Evolutionary conservation across 1,284 basidiomycete genomes (phyloP), one percentile per base, ranked within the genome.

Genomic region (Takashimella koratensis): DNA sequence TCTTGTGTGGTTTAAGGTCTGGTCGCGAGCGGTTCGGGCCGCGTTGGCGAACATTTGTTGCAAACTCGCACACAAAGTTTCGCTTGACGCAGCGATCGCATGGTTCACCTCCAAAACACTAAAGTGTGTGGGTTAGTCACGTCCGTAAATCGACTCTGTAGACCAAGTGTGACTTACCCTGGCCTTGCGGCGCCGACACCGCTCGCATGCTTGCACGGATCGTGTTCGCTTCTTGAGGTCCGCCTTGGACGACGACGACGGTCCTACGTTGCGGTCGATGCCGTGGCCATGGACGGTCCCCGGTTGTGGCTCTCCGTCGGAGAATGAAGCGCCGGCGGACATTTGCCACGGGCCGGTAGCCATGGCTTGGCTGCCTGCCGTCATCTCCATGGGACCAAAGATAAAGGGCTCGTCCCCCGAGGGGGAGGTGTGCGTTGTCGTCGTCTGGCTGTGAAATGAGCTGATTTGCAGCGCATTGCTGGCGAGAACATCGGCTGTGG

Each of bases 121-220:
- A 43, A 8, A 20, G 16, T 16, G 16, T 36, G 8, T 36, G n/a
- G n/a, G 30, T 36, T 36, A 36, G 16, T 36, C 10, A 36, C 30
- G 30, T n/a, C n/a, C n/a, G n/a, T n/a, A n/a, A n/a, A n/a, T n/a
- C n/a, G n/a, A n/a, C n/a, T n/a, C n/a, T n/a, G n/a, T n/a, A n/a
- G n/a, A n/a, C 6, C 13, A 45, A 8, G 30, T 36, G 30, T 10
- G 26, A 65, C 63, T 65, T 54, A 65, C 63, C 45, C 59, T 57
- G 11, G 63, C 63, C 39, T 65, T 65, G 39, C 63, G 54, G 36
- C 57, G 52, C 5, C 63, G 57, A 47, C 63, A 65, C 13, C 57
- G 57, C 51, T 65, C 63, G 40, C 63, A 65, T 1, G 63, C 63
- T 56, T 65, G 63, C 1, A 61, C 61, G 3, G 59, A 58, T 26